Conservation (phyloP, 306 rosid species). For the Trifolium subterraneum region DNA sequence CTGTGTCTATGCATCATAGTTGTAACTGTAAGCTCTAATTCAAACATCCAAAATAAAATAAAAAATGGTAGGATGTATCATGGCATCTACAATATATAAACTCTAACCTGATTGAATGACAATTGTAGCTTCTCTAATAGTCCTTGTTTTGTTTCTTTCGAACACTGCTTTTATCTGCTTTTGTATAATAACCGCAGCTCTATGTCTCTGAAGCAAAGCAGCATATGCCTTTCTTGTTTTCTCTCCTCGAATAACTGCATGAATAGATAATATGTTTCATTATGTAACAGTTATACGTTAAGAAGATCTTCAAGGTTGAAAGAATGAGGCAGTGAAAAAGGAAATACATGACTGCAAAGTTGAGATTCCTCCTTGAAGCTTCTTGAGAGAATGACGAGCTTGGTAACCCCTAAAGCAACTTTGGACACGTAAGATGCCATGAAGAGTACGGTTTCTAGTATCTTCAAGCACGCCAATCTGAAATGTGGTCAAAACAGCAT, state of each 20-base stretch:
- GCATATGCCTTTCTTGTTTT: constrained; percentile 74
- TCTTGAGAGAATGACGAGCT: constrained; percentile 68
- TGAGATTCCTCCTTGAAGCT: constrained; percentile 66
- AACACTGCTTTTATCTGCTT: constrained; percentile 62
- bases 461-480: constrained; percentile 98
- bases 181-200: constrained; percentile 77
- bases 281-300: constrained; percentile 8
- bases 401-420: constrained; percentile 96
- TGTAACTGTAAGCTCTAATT: neutral
- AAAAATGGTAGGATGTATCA: constrained; percentile 4
- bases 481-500: constrained; percentile 38
- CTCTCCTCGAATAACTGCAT: constrained; percentile 78
- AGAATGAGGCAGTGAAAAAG: constrained; percentile 31
- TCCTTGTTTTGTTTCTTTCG: constrained; percentile 56
- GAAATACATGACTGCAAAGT: constrained; percentile 85
- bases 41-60: constrained; percentile 15
- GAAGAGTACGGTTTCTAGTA: constrained; percentile 91
- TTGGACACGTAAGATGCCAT: constrained; percentile 89
- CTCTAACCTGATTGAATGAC: constrained; percentile 76
- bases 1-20: neutral
- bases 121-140: constrained; percentile 58
- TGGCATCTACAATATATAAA: neutral
- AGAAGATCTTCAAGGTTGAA: constrained; percentile 35
- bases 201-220: constrained; percentile 61
- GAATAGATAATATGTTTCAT: constrained; percentile 40